Percentiles rank a stretch among this genome's conserved stretches.
Conservation (phyloP, 306 rosid genomes). For the Lotus japonicus region DNA sequence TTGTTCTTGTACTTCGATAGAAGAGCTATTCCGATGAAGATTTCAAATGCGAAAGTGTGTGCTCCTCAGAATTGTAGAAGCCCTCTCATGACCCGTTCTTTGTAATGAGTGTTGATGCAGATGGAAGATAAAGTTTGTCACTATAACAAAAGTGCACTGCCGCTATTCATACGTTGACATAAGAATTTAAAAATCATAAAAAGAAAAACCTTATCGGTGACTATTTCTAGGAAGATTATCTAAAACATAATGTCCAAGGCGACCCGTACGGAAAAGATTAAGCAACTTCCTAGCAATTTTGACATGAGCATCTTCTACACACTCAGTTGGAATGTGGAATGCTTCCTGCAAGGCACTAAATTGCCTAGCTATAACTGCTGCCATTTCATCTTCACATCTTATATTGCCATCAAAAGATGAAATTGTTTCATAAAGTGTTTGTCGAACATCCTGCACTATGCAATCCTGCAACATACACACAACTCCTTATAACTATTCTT, state of each 20-base stretch:
- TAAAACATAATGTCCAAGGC: slow-evolving; percentile 66
- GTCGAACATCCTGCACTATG: slow-evolving; percentile 52
- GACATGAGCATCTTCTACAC: slow-evolving; percentile 28
- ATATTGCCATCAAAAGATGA: slow-evolving; percentile 45
- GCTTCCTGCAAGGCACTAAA: slow-evolving; percentile 39
- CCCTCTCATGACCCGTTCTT: too few relatives aligned
- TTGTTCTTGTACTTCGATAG: too few relatives aligned
- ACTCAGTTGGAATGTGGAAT: slow-evolving; percentile 42
- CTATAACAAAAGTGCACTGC: too few relatives aligned
- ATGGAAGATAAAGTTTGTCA: too few relatives aligned
- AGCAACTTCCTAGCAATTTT: slow-evolving; percentile 57
- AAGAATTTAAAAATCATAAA: too few relatives aligned
- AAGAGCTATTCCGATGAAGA: too few relatives aligned
- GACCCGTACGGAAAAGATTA: slow-evolving; percentile 75
- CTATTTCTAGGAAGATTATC: slow-evolving; percentile 40
- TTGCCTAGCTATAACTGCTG: slow-evolving; percentile 40
- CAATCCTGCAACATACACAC: slow-evolving; percentile 39
- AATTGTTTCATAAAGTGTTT: slow-evolving; percentile 43
- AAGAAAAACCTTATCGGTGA: too few relatives aligned
- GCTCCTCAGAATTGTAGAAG: too few relatives aligned
- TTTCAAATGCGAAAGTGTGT: too few relatives aligned
- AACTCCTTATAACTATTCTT: neutral
- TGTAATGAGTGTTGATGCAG: too few relatives aligned
- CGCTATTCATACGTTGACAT: too few relatives aligned
- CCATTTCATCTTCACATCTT: slow-evolving; percentile 38